phyloP scores from a whole-genome alignment of 2,329 filamentous ascomycete genomes.

The Didymella pinodella region DNA sequence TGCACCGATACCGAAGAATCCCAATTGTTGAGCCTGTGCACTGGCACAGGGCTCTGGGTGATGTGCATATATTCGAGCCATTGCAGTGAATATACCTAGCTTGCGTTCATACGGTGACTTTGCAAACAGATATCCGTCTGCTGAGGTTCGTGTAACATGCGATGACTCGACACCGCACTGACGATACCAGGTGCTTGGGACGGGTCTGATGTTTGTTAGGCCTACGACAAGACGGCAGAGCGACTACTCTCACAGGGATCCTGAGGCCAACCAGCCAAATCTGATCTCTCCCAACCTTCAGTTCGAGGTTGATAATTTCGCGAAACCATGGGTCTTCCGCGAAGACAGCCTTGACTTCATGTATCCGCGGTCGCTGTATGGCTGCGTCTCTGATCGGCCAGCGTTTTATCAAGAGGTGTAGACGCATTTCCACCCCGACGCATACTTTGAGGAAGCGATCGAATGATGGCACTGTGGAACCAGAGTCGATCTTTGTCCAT shows the following conservation, averaged over 20 bases:
- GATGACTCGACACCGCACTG: constrained; percentile 4
- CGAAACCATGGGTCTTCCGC: constrained; percentile 41
- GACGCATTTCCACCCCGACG: constrained; percentile 42
- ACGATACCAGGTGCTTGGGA: constrained; percentile 43
- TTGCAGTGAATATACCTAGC: neutral
- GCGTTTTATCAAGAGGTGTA: constrained; percentile 31
- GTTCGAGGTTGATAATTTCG: constrained; percentile 47
- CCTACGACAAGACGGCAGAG: neutral
- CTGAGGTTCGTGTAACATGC: constrained; percentile 28
- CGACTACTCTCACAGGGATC: constrained; percentile 23
- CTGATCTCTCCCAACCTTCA: constrained; percentile 44
- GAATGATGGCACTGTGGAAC: constrained; percentile 37
- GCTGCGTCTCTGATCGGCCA: constrained; percentile 35
- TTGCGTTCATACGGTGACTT: constrained; percentile 41
- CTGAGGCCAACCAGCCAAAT: constrained; percentile 52
- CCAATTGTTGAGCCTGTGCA: constrained; percentile 53
- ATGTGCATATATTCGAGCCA: constrained; percentile 33
- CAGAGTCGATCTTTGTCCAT: constrained; percentile 35
- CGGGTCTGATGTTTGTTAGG: constrained; percentile 39
- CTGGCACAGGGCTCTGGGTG: constrained; percentile 55
- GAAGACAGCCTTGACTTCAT: constrained; percentile 36
- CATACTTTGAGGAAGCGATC: constrained; percentile 39
- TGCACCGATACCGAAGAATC: constrained; percentile 34
- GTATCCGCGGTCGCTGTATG: constrained; percentile 30
- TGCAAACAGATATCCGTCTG: constrained; percentile 50